Percentiles rank a stretch among this genome's conserved stretches.
These are phyloP conservation scores for Suillus hirtellus DNA, from an alignment of 768 basidiomycete genomes.

Conservation along the genomic window DNA sequence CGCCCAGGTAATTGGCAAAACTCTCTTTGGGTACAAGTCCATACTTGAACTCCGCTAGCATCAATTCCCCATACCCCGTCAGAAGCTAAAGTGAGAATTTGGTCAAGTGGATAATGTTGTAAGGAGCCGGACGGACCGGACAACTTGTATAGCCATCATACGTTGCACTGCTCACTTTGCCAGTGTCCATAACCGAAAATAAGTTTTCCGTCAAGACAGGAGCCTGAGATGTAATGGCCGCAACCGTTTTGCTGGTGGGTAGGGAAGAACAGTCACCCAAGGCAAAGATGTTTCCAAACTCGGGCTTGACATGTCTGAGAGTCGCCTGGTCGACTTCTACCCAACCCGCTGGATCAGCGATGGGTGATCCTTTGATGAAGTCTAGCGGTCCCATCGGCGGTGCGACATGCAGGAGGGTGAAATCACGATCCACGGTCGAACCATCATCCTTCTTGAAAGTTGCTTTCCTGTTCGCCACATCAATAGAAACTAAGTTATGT, in stretches of 20 bases:
- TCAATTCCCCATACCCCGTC: slow-evolving; percentile 77
- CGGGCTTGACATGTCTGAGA: slow-evolving; percentile 80
- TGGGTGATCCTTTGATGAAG: slow-evolving; percentile 72
- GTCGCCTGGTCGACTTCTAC: slow-evolving; percentile 83
- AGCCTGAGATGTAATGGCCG: slow-evolving; percentile 88
- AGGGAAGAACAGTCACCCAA: slow-evolving; percentile 91
- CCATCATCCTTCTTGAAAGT: slow-evolving; percentile 83
- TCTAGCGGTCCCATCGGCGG: slow-evolving; percentile 93
- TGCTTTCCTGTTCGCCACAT: slow-evolving; percentile 69
- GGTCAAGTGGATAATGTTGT: slow-evolving; percentile 8
- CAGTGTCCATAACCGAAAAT: slow-evolving; percentile 71
- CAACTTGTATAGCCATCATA: slow-evolving; percentile 93
- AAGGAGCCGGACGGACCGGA: slow-evolving; percentile 53
- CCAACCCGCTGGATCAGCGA: slow-evolving; percentile 85
- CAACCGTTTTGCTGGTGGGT: slow-evolving; percentile 95
- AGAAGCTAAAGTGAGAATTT: slow-evolving; percentile 51
- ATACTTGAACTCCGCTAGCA: slow-evolving; percentile 96
- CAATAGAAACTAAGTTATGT: slow-evolving; percentile 79
- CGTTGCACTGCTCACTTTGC: slow-evolving; percentile 61
- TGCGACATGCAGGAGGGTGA: slow-evolving; percentile 79
- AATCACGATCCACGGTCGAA: slow-evolving; percentile 68
- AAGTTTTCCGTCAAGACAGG: slow-evolving; percentile 92
- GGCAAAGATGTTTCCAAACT: slow-evolving; percentile 81
- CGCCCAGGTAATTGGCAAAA: slow-evolving; percentile 64
- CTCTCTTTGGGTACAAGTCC: slow-evolving; percentile 86